Conservation (phyloP, 768 basidiomycete species). For the Albatrellus ellisii region DNA sequence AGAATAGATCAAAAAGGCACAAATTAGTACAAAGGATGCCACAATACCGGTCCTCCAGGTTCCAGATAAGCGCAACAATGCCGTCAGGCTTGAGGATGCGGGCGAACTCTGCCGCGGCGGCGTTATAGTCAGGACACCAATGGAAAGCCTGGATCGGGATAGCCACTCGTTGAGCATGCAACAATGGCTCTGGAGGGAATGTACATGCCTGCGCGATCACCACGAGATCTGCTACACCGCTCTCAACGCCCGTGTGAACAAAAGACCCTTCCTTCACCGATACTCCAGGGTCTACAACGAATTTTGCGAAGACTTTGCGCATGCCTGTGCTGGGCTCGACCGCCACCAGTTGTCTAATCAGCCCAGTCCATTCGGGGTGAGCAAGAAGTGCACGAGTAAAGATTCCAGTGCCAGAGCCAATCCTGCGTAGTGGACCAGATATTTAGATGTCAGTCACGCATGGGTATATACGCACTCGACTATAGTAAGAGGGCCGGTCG, state of each 20-base stretch:
- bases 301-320: slow-evolving; percentile 55
- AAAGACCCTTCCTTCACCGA: slow-evolving; percentile 56
- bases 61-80: slow-evolving; percentile 71
- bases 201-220: too few relatives aligned
- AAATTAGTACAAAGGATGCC: background rate
- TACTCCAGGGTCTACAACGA: slow-evolving; percentile 39
- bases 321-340: slow-evolving; percentile 84
- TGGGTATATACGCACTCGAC: slow-evolving; percentile 61
- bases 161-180: too few relatives aligned
- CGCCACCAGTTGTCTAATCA: slow-evolving; percentile 44
- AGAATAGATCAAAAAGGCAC: background rate
- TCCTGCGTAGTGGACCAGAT: slow-evolving; percentile 25
- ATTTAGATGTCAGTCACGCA: background rate
- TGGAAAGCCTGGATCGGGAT: slow-evolving; percentile 82
- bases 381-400: slow-evolving; percentile 75
- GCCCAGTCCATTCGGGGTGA: slow-evolving; percentile 38
- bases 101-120: slow-evolving; percentile 62
- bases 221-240: background rate
- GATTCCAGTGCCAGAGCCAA: slow-evolving; percentile 80
- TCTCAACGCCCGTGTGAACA: slow-evolving; percentile 50
- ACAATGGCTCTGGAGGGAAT: too few relatives aligned
- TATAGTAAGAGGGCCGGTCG: slow-evolving; percentile 36
- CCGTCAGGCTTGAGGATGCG: slow-evolving; percentile 73
- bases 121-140: slow-evolving; percentile 77
- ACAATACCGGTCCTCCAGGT: slow-evolving; percentile 67